These are phyloP conservation scores for Mycosarcoma maydis DNA, from an alignment of 1,284 basidiomycete species.

Conservation along the genomic window DNA sequence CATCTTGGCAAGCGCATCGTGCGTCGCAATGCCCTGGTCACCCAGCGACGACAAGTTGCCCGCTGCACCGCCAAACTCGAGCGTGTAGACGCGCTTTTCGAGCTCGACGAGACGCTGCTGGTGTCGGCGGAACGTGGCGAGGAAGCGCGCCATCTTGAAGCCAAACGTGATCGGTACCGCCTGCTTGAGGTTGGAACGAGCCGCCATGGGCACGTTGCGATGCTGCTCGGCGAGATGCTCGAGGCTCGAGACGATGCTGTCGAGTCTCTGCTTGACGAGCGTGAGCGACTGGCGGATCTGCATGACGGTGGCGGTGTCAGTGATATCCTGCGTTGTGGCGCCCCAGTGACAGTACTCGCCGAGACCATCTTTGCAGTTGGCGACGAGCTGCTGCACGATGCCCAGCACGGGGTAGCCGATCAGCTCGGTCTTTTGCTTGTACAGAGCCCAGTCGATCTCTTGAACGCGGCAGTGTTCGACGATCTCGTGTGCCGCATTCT, in stretches of 20 bases:
- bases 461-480: constrained; percentile 1
- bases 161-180: constrained; percentile 3
- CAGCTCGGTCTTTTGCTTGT: constrained; percentile 7
- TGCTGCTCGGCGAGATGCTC: background rate
- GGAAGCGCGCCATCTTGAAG: constrained; percentile 6
- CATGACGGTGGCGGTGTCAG: constrained; percentile 5
- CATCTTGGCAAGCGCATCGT: constrained; percentile 2
- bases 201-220: background rate
- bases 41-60: constrained; percentile 3
- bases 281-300: constrained; percentile 1
- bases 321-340: constrained; percentile 2
- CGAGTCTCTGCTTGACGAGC: background rate
- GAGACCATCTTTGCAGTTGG: constrained; percentile 3
- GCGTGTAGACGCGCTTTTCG: constrained; percentile 2
- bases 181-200: constrained; percentile 1
- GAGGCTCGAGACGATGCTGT: background rate
- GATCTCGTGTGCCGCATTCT: constrained; percentile 1
- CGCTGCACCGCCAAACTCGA: constrained; percentile 3
- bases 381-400: constrained; percentile 6
- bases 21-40: background rate
- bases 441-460: constrained; percentile 3
- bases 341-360: constrained; percentile 6
- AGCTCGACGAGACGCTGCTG: constrained; percentile 1
- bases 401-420: constrained; percentile 5
- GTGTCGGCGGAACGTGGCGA: constrained; percentile 4